Evolutionary conservation across 129 eudicot species (phyloP), one percentile per base, ranked within the genome.

Genomic region (Solidago caesia): DNA sequence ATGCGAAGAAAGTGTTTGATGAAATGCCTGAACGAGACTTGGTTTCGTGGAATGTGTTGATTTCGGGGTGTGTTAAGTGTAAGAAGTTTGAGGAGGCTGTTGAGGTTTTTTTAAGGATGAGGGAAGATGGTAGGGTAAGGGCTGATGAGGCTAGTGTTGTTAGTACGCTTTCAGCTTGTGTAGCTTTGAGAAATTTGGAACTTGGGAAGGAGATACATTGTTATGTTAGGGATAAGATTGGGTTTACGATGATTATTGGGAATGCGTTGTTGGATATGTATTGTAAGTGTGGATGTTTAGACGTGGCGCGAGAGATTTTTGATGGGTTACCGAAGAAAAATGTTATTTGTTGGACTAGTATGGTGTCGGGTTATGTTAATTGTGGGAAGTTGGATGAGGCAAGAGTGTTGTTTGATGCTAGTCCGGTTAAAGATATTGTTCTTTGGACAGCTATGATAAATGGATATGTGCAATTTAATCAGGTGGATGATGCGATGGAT

Each of bases 371-470:
- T 60, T 89, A 89, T 39, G 82, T 84, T 15, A 89, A 67, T 62
- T 46, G 81, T 46, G 96, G 96, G 39, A 69, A 12, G 47, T 76
- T 89, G 79, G 91, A 84, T 52, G 91, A 89, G 11, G 96, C 96
- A 26, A 75, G 89, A 79, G 10, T 45, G 2, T 57, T 89, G 56
- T 89, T 89, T 73, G 87, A 89, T 43, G 76, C 66, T 46, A 89
- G 89, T 48, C 89, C 89, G 6, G 86, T 72, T 25, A 79, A 81
- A 64, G 96, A 89, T 80, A 83, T 86, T 60, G 77, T 89, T 84
- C 76, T 89, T 0, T 89, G 96, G 96, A 89, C 96, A 5, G 83
- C 96, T 67, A 89, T 89, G 87, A 89, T 89, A 52, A 89, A 86
- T 56, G 96, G 96, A 70, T 89, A 89, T n/a, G 82, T 89, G 45